Evolutionary conservation across 768 basidiomycete genomes (phyloP).

Genomic region (Mycena sanguinolenta): DNA sequence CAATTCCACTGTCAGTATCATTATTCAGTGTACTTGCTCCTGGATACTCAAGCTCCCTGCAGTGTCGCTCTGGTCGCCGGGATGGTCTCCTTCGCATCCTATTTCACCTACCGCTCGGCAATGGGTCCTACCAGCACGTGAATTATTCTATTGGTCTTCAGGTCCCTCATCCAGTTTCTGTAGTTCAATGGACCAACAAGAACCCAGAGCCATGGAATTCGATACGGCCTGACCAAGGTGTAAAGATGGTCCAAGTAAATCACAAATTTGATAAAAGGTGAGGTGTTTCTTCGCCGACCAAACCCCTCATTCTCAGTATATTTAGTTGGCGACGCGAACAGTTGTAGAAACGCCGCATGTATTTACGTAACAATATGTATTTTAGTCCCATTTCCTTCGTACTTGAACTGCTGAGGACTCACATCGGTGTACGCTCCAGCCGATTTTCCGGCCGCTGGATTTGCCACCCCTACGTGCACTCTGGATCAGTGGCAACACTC

Average conservation of each 20-base stretch:
- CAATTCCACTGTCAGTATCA: constrained; percentile 69
- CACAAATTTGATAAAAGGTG: constrained; percentile 83
- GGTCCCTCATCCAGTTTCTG: constrained; percentile 22
- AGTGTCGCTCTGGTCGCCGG: constrained; percentile 67
- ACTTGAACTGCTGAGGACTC: not conserved
- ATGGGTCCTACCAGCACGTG: constrained; percentile 67
- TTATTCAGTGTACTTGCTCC: not conserved
- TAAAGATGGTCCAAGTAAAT: constrained; percentile 77
- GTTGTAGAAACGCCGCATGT: constrained; percentile 9
- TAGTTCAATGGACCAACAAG: constrained; percentile 69
- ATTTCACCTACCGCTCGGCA: constrained; percentile 74
- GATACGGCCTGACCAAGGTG: constrained; percentile 79
- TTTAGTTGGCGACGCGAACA: constrained; percentile 28
- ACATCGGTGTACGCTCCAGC: no score
- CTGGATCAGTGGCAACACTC: not conserved
- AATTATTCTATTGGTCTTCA: constrained; percentile 9
- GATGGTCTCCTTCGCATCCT: constrained; percentile 65
- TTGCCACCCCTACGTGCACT: no score
- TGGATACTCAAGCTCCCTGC: constrained; percentile 10
- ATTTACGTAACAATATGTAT: constrained; percentile 12
- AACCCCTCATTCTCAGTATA: not conserved
- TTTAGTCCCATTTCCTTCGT: not conserved
- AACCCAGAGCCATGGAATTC: constrained; percentile 95
- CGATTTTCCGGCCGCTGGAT: no score
- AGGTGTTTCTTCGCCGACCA: not conserved